phyloP scores from a whole-genome alignment of 208 protist genomes.

The Leishmania arabica region DNA sequence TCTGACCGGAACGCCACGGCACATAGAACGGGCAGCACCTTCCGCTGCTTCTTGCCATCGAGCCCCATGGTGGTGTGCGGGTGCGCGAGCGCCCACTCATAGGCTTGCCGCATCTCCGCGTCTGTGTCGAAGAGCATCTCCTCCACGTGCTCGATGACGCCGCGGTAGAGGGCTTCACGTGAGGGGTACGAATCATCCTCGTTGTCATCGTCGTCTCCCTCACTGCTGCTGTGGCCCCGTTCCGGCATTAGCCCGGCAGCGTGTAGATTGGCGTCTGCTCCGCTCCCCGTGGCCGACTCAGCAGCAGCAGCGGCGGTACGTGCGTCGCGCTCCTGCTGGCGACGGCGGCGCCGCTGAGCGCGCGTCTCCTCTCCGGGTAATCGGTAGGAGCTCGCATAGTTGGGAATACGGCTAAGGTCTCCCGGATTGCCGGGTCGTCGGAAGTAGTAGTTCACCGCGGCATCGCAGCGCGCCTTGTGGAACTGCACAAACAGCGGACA shows the following conservation, averaged over 20 bases:
- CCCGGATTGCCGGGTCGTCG: conserved; percentile 73
- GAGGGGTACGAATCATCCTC: conserved; percentile 66
- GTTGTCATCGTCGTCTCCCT: conserved; percentile 20
- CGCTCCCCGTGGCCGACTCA: not conserved
- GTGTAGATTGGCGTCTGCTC: too few relatives aligned
- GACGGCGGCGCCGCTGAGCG: conserved; percentile 16
- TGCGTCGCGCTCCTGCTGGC: conserved; percentile 20
- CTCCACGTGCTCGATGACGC: conserved; percentile 78
- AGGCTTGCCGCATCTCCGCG: conserved; percentile 76
- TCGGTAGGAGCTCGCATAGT: conserved; percentile 44
- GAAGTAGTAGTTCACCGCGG: conserved; percentile 87
- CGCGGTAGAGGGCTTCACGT: conserved; percentile 74
- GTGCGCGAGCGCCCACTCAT: conserved; percentile 37
- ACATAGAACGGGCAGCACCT: conserved; percentile 82
- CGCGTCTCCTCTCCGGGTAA: conserved; percentile 31
- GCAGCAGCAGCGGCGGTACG: conserved; percentile 11
- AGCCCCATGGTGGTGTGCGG: conserved; percentile 39
- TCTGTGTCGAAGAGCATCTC: conserved; percentile 85
- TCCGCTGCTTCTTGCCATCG: conserved; percentile 36
- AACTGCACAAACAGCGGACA: conserved; percentile 87
- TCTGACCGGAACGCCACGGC: conserved; percentile 79
- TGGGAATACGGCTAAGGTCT: conserved; percentile 74
- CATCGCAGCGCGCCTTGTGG: conserved; percentile 77
- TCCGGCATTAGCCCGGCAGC: not conserved
- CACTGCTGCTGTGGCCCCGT: not conserved